phyloP scores from a whole-genome alignment of 768 basidiomycete genomes.

The Erythrobasidium yunnanense region DNA sequence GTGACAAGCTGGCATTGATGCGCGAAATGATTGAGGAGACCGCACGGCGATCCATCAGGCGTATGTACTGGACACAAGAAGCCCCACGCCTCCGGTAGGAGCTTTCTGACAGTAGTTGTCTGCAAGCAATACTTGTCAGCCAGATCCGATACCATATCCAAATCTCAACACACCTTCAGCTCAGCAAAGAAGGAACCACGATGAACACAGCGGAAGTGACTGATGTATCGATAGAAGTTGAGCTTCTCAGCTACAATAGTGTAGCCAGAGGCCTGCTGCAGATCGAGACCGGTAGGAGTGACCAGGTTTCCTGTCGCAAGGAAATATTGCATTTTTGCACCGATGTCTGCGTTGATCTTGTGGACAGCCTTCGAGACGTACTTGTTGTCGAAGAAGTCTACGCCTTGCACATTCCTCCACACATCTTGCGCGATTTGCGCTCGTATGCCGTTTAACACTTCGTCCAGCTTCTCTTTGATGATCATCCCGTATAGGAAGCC shows the following conservation, averaged over 20 bases:
- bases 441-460: slow-evolving; percentile 56
- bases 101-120: slow-evolving; percentile 91
- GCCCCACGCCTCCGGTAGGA: slow-evolving; percentile 96
- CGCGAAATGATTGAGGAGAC: slow-evolving; percentile 90
- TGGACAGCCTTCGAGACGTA: slow-evolving; percentile 67
- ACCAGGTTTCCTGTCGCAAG: slow-evolving; percentile 92
- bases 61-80: slow-evolving; percentile 98
- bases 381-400: slow-evolving; percentile 76
- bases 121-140: background rate
- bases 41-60: slow-evolving; percentile 94
- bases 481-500: slow-evolving; percentile 91
- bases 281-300: slow-evolving; percentile 85
- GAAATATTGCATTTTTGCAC: slow-evolving; percentile 79
- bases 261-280: slow-evolving; percentile 96
- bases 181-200: slow-evolving; percentile 99
- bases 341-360: slow-evolving; percentile 82
- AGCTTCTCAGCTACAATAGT: slow-evolving; percentile 98
- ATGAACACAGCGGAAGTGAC: slow-evolving; percentile 95
- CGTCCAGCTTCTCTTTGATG: slow-evolving; percentile 92
- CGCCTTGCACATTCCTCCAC: slow-evolving; percentile 57
- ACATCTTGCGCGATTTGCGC: slow-evolving; percentile 62
- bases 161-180: slow-evolving; percentile 49
- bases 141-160: background rate
- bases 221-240: slow-evolving; percentile 96
- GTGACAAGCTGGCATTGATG: slow-evolving; percentile 87